phyloP scores from a whole-genome alignment of 768 basidiomycete species.

The Amanita phalloides region DNA sequence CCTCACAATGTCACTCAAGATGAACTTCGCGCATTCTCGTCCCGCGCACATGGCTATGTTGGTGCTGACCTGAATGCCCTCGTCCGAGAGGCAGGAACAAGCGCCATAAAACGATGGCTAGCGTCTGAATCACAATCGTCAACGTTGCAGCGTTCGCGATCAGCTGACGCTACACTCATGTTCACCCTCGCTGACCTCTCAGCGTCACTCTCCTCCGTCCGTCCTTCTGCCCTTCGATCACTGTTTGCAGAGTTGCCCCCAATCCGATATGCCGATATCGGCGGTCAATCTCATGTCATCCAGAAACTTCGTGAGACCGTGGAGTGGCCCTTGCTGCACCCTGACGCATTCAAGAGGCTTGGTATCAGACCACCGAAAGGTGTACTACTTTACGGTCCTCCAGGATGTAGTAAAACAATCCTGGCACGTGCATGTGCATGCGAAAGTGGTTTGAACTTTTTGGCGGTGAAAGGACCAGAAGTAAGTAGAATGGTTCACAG shows the following conservation, averaged over 20 bases:
- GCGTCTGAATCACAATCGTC: constrained; percentile 5
- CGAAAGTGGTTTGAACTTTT: constrained; percentile 91
- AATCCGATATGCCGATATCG: constrained; percentile 80
- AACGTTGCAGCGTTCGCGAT: constrained; percentile 9
- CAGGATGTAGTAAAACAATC: constrained; percentile 95
- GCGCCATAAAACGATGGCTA: constrained; percentile 82
- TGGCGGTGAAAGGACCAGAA: constrained; percentile 97
- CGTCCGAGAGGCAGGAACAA: constrained; percentile 85
- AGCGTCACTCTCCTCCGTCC: constrained; percentile 62
- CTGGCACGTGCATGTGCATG: constrained; percentile 87
- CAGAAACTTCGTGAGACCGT: constrained; percentile 84
- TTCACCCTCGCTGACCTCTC: constrained; percentile 56
- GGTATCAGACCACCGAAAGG: constrained; percentile 87
- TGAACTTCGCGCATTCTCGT: constrained; percentile 58
- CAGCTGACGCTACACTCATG: constrained; percentile 11
- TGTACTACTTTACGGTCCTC: constrained; percentile 87
- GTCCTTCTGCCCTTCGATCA: constrained; percentile 92
- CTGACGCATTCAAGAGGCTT: constrained; percentile 76
- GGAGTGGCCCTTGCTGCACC: constrained; percentile 90
- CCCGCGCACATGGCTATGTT: constrained; percentile 89
- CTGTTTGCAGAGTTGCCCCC: constrained; percentile 82
- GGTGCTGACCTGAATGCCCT: constrained; percentile 92
- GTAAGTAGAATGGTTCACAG: constrained; percentile 28
- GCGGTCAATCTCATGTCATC: constrained; percentile 75
- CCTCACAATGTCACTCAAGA: constrained; percentile 58